Conservation (phyloP, 139 green algal genomes). For the Eudorina sp. region DNA sequence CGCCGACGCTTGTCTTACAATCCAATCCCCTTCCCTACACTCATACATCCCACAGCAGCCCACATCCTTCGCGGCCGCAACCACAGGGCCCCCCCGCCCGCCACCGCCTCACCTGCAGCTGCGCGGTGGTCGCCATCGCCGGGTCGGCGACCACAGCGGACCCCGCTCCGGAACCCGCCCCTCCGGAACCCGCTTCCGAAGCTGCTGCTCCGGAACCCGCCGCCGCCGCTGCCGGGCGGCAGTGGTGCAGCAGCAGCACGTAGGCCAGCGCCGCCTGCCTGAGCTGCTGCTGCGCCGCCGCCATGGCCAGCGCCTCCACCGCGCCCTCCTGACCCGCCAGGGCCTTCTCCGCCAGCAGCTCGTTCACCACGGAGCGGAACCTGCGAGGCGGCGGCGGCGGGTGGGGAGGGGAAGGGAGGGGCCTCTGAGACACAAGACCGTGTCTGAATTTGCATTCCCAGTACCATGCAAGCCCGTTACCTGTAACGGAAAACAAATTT, state of each 20-base stretch:
- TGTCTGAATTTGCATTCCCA: too few species aligned
- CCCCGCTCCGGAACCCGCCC: background rate
- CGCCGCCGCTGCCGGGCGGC: background rate
- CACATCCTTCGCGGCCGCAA: too few species aligned
- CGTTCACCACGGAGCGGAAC: conserved; percentile 52
- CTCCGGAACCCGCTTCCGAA: background rate
- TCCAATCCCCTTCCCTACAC: too few species aligned
- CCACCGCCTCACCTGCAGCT: conserved; percentile 1
- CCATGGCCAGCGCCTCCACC: conserved; percentile 46
- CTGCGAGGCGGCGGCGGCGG: background rate
- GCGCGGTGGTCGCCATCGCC: conserved; percentile 24
- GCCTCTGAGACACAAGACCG: too few species aligned
- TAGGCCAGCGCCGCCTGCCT: conserved; percentile 49
- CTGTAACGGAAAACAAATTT: too few species aligned
- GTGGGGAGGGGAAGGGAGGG: background rate
- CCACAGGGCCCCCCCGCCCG: too few species aligned
- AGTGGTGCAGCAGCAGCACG: conserved; percentile 49
- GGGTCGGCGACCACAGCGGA: background rate
- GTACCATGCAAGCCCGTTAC: too few species aligned
- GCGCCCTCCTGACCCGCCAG: conserved; percentile 53
- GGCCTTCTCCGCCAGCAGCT: conserved; percentile 45
- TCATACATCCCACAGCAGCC: too few species aligned
- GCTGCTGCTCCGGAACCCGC: too few species aligned
- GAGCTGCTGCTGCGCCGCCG: conserved; percentile 38
- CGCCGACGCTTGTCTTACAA: too few species aligned